A percentile compares a stretch with the other conserved stretches of the same genome.
Evolutionary conservation across 129 eudicot species (phyloP).

Genomic region (Oenanthe sinensis): DNA sequence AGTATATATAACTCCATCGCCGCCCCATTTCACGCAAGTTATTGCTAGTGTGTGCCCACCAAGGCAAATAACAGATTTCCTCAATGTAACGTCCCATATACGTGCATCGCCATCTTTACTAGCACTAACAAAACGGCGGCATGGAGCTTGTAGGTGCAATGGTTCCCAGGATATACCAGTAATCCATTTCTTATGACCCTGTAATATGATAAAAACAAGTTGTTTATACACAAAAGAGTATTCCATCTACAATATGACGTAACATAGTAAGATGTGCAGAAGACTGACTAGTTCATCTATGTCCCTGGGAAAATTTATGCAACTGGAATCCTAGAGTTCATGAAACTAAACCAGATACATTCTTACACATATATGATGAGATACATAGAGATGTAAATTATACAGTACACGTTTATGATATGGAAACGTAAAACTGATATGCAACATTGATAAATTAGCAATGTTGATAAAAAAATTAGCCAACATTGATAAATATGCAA

Average conservation of each 20-base stretch:
- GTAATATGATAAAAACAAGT: slow-evolving; percentile 16
- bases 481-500: neutral
- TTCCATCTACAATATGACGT: neutral
- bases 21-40: slow-evolving; percentile 99
- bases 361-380: neutral
- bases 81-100: slow-evolving; percentile 72
- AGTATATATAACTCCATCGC: slow-evolving; percentile 92
- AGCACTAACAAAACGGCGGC: slow-evolving; percentile 88
- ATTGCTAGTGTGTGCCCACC: slow-evolving; percentile 95
- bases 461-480: neutral
- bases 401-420: neutral
- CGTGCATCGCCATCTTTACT: slow-evolving; percentile 99
- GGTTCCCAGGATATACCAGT: slow-evolving; percentile 99
- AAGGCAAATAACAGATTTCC: slow-evolving; percentile 64
- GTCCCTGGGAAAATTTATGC: neutral
- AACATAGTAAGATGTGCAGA: neutral
- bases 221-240: slow-evolving; percentile 7
- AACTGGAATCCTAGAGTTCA: neutral
- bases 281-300: neutral
- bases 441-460: neutral
- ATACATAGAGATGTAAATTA: neutral
- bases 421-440: neutral
- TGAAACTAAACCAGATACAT: neutral
- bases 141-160: slow-evolving; percentile 68
- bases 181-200: slow-evolving; percentile 98